Evolutionary conservation across 202 grass and related monocot genomes (phyloP), one percentile per base, ranked within the genome.

Genomic region (Elaeis oleifera): DNA sequence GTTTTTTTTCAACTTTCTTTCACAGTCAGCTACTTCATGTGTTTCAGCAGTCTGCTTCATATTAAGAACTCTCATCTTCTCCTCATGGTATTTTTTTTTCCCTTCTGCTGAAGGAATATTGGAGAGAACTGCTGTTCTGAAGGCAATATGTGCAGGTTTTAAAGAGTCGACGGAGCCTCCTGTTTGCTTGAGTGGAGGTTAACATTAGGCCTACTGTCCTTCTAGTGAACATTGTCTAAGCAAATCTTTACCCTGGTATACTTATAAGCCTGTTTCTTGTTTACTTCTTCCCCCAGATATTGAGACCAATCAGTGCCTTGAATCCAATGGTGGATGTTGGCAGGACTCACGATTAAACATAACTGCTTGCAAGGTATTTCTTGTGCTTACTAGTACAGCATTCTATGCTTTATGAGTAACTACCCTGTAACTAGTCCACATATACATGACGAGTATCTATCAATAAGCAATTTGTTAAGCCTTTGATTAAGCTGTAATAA

Each of bases 81-180:
- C 36, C 36, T 44, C 11, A 14, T 11, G 36, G 7, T 9, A 8
- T 19, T 22, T 53, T 15, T 53, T 58, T n/a, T 44, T 2, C 28
- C 15, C 0, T 5, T 6, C 5, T 4, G 58, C 36, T 27, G 6
- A 75, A 96, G 91, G 94, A 16, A 92, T 81, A 57, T 58, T 92
- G 71, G 94, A 99, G 69, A 86, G 85, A 16, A 68, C 23, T 2
- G 59, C 80, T 0, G 85, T 99, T 17, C 85, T 99, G 9, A 92
- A 82, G 84, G 88, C 94, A 3, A 84, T 99, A 0, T 99, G 94
- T 72, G 94, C 94, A 0, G 94, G 88, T 15, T 99, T 78, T 63
- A 94, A 99, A 56, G 88, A 99, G 52, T 77, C 84, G 1, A 94
- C 72, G 0, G 94, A 86, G 67, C 94, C 94, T 54, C 69, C 58